phyloP scores from a whole-genome alignment of 306 rosid species.

The Biancaea sappan region DNA sequence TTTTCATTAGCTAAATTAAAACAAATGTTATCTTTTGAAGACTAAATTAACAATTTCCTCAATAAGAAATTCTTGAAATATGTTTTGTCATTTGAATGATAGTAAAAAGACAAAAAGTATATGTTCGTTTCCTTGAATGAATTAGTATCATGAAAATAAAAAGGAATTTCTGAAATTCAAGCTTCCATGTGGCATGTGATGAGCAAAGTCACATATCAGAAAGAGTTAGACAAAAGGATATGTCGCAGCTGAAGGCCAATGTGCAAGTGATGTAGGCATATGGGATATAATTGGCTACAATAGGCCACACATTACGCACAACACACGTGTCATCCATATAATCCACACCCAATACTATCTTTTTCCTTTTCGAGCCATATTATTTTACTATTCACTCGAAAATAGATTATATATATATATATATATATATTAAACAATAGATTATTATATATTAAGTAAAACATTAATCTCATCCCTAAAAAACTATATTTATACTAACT shows the following conservation, averaged over 20 bases:
- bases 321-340: slow-evolving; percentile 37
- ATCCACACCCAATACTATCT: not conserved
- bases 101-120: no score
- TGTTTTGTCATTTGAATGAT: no score
- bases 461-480: no score
- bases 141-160: not conserved
- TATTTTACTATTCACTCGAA: not conserved
- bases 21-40: no score
- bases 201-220: not conserved
- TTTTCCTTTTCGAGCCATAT: not conserved
- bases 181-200: slow-evolving; percentile 2
- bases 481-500: no score
- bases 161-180: not conserved
- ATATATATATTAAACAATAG: no score
- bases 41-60: no score
- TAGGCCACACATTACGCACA: slow-evolving; percentile 22
- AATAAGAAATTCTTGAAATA: no score
- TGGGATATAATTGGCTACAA: slow-evolving; percentile 23
- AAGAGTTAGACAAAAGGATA: not conserved
- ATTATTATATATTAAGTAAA: no score
- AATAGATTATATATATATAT: no score
- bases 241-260: slow-evolving; percentile 17
- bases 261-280: slow-evolving; percentile 6
- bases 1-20: no score
- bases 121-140: no score